Conservation (phyloP, 2,329 filamentous ascomycete genomes). For the Aspergillus fijiensis region DNA sequence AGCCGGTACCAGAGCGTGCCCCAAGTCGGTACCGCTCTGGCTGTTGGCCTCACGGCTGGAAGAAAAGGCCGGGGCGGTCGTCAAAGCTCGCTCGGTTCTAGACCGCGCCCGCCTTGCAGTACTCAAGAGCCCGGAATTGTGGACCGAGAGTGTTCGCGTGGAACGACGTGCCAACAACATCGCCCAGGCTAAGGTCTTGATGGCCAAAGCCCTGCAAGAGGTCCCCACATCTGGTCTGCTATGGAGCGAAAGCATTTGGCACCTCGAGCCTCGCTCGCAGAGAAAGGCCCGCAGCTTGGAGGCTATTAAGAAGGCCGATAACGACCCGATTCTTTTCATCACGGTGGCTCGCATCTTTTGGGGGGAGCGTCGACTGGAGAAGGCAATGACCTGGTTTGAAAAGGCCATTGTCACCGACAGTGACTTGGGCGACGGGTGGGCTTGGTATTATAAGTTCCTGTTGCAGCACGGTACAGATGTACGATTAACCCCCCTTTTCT, state of each 20-base stretch:
- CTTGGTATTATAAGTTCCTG: conserved; percentile 96
- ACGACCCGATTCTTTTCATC: conserved; percentile 83
- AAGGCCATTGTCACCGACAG: conserved; percentile 86
- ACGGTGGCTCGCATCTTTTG: conserved; percentile 95
- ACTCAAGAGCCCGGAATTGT: conserved; percentile 79
- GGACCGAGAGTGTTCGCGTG: conserved; percentile 90
- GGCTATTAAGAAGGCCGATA: conserved; percentile 95
- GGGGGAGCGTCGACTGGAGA: conserved; percentile 87
- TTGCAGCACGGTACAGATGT: conserved; percentile 83
- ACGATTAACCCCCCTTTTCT: conserved; percentile 25
- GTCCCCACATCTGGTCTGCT: conserved; percentile 83
- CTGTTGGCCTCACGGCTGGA: conserved; percentile 85
- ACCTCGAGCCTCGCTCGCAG: conserved; percentile 86
- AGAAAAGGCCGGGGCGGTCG: conserved; percentile 75
- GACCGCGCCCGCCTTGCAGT: conserved; percentile 86
- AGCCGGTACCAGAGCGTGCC: conserved; percentile 82
- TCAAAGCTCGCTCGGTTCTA: conserved; percentile 91
- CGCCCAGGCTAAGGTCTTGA: conserved; percentile 81
- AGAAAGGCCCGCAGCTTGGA: conserved; percentile 88
- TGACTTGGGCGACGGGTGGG: conserved; percentile 90
- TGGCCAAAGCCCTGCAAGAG: conserved; percentile 91
- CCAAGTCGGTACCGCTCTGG: conserved; percentile 83
- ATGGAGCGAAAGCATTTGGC: conserved; percentile 94
- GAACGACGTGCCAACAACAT: conserved; percentile 84
- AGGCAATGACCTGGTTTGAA: conserved; percentile 96